Evolutionary conservation across 495 filamentous ascomycete genomes (phyloP), one percentile per base, ranked within the genome.

Genomic region (Xylaria venustula): DNA sequence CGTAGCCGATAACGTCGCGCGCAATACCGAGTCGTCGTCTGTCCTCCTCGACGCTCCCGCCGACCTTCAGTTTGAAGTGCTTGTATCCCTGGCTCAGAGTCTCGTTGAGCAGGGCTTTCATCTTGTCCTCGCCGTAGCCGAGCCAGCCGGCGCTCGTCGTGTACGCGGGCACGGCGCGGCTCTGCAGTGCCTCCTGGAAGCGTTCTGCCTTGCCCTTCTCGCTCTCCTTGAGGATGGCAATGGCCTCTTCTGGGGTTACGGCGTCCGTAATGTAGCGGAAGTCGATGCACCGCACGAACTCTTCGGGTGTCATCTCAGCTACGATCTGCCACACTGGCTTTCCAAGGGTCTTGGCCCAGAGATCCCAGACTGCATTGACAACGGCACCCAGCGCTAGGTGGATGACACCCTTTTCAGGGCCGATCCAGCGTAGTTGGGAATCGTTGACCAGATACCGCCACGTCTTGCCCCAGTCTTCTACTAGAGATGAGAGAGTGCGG

Each of bases 11-110:
- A 20, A 93, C 85, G 11, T 90, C 85, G 20, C 92, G 75, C 7
- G 91, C 92, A 74, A 96, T 93, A 1, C 64, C 67, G 62, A 96
- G 75, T 1, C 92, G 78, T 34, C 78, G 72, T 63, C 81, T 76
- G 71, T 97, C 92, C 60, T 88, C 82, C 70, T 85, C 88, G 17
- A 96, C 60, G 53, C 79, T 83, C 0, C 80, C 82, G 15, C 92
- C 92, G 37, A 97, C 91, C 76, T 97, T 97, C 64, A 96, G 70
- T 82, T 97, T 97, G 79, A 97, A 97, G 75, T 97, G 88, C 60
- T 73, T 81, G 73, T 94, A 97, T 8, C 92, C 92, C 66, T 88
- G 79, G 40, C 67, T 76, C 30, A 93, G 79, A 23, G 90, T 91
- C 73, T 94, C 85, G 53, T 83, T 67, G 61, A 97, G 75, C 26